phyloP scores from a whole-genome alignment of 768 basidiomycete species.

The Leccinum variicolor region DNA sequence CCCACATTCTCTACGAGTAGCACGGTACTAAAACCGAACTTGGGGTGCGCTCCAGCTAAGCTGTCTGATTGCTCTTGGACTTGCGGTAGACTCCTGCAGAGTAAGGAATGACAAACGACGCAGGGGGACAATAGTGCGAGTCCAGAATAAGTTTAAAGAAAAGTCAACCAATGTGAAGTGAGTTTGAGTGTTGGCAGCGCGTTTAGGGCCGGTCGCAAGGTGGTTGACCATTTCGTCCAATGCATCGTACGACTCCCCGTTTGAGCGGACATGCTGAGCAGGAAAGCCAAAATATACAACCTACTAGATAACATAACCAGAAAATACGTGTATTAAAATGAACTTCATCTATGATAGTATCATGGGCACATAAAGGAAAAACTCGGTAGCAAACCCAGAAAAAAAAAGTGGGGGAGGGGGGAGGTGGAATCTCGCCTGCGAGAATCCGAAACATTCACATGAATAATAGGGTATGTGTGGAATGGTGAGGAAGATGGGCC shows the following conservation, averaged over 20 bases:
- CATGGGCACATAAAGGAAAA: background rate
- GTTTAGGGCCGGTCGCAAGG: conserved; percentile 23
- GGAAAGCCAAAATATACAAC: background rate
- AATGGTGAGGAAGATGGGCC: background rate
- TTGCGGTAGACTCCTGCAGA: conserved; percentile 36
- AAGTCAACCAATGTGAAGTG: background rate
- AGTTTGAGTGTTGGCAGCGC: fast-evolving
- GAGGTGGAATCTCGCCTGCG: conserved; percentile 1
- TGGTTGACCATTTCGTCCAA: background rate
- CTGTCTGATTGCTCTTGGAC: conserved; percentile 29
- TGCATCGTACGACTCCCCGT: background rate
- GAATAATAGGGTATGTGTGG: conserved; percentile 2
- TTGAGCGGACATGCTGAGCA: background rate
- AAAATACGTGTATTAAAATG: conserved; percentile 25
- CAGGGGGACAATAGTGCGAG: conserved; percentile 39
- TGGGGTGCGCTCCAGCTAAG: conserved; percentile 29
- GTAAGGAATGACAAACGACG: conserved; percentile 1
- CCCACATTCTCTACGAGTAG: conserved; percentile 14
- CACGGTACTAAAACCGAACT: background rate
- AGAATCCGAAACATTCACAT: background rate
- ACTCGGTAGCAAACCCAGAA: background rate
- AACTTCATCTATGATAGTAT: conserved; percentile 5
- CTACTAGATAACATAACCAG: conserved; percentile 2
- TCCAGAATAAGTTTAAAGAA: conserved; percentile 29
- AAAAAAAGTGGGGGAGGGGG: background rate